These are phyloP conservation scores for Thecaphora thlaspeos DNA, from an alignment of 1,284 basidiomycete species.

Conservation along the genomic window DNA sequence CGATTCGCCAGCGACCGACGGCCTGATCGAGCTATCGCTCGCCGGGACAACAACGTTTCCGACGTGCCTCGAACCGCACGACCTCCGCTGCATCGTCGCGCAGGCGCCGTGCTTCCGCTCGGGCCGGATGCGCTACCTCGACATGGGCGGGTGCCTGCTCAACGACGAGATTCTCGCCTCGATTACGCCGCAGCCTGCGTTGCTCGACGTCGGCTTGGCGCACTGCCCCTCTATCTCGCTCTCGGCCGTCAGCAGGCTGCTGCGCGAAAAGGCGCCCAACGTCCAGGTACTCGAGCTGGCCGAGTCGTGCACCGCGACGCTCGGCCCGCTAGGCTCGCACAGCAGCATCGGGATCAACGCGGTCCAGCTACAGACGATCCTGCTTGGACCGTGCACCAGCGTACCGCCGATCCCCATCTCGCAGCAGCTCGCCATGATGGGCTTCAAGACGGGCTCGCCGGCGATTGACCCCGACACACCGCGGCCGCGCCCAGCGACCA, in stretches of 20 bases:
- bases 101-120: slow-evolving; percentile 77
- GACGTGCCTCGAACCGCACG: slow-evolving; percentile 71
- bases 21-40: slow-evolving; percentile 76
- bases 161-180: slow-evolving; percentile 63
- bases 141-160: slow-evolving; percentile 79
- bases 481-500: slow-evolving; percentile 62
- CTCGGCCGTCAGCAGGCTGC: slow-evolving; percentile 69
- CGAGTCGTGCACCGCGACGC: slow-evolving; percentile 62
- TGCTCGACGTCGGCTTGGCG: slow-evolving; percentile 70
- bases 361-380: slow-evolving; percentile 60
- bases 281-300: slow-evolving; percentile 84
- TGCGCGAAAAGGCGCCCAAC: slow-evolving; percentile 69
- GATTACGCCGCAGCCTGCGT: slow-evolving; percentile 68
- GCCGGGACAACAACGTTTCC: slow-evolving; percentile 85
- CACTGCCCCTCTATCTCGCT: slow-evolving; percentile 75
- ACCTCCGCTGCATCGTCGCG: slow-evolving; percentile 71
- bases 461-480: slow-evolving; percentile 10
- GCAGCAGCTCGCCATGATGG: slow-evolving; percentile 48
- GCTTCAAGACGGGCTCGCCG: slow-evolving; percentile 52
- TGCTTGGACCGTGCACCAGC: slow-evolving; percentile 60
- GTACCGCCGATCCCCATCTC: slow-evolving; percentile 47
- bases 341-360: slow-evolving; percentile 65
- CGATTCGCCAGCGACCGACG: slow-evolving; percentile 65
- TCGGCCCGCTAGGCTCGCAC: slow-evolving; percentile 63
- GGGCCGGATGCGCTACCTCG: slow-evolving; percentile 79